Percentiles rank a stretch among this genome's conserved stretches.
Evolutionary conservation across 495 filamentous ascomycete species (phyloP).

Genomic region (Talaromyces proteolyticus): DNA sequence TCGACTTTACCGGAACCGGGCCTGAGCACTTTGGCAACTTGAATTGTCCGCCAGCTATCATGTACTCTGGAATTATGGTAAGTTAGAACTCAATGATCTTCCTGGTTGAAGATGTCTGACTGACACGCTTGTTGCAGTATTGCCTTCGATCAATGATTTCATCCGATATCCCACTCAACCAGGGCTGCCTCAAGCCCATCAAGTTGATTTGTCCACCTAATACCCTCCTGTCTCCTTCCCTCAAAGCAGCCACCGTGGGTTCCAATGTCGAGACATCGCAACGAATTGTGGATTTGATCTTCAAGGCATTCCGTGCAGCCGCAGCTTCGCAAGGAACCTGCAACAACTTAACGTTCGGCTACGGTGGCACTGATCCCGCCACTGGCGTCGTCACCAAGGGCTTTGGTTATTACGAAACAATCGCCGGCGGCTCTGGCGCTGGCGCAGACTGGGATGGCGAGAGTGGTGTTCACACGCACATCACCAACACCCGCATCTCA

Average conservation of each 20-base stretch:
- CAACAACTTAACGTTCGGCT: conserved; percentile 67
- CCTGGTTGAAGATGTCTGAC: conserved; percentile 1
- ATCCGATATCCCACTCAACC: conserved; percentile 95
- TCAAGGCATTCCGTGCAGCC: conserved; percentile 88
- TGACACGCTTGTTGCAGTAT: conserved; percentile 39
- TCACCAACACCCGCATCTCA: conserved; percentile 99
- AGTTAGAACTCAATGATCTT: not conserved
- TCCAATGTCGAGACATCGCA: conserved; percentile 93
- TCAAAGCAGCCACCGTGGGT: conserved; percentile 86
- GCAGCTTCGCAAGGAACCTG: conserved; percentile 89
- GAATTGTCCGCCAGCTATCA: conserved; percentile 92
- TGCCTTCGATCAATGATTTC: conserved; percentile 88
- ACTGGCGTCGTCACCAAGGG: conserved; percentile 79
- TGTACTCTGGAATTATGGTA: conserved; percentile 83
- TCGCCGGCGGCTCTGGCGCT: conserved; percentile 87
- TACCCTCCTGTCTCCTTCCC: conserved; percentile 82
- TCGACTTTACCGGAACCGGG: conserved; percentile 76
- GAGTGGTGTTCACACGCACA: conserved; percentile 88
- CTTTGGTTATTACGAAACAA: conserved; percentile 98
- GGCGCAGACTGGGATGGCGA: conserved; percentile 85
- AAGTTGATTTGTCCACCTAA: conserved; percentile 75
- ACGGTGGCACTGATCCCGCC: conserved; percentile 47
- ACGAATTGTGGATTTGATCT: conserved; percentile 88
- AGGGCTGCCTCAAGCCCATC: conserved; percentile 88
- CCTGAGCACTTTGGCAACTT: conserved; percentile 92